Evolutionary conservation across 768 basidiomycete species (phyloP).

Genomic region (Tulasnella sp.): DNA sequence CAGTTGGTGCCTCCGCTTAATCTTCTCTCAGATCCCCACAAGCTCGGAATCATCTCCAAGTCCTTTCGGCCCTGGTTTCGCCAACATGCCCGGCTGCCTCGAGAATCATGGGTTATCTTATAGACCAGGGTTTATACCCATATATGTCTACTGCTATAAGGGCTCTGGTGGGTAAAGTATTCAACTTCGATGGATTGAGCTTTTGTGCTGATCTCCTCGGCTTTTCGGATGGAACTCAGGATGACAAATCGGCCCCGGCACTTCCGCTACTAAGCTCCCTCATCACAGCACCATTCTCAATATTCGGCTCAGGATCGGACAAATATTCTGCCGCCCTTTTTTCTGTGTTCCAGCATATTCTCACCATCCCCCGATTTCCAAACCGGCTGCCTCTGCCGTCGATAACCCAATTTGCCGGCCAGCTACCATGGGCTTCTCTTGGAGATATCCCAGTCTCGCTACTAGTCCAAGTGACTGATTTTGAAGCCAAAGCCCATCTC

Average conservation of each 20-base stretch:
- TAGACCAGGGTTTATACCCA: conserved; percentile 25
- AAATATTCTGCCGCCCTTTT: conserved; percentile 41
- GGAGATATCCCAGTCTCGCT: conserved; percentile 35
- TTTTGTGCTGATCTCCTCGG: background rate
- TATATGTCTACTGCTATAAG: conserved; percentile 45
- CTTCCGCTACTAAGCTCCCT: conserved; percentile 52
- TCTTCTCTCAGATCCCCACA: conserved; percentile 45
- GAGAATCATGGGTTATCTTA: conserved; percentile 24
- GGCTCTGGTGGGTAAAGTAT: conserved; percentile 49
- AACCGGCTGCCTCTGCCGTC: conserved; percentile 63
- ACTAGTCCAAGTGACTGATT: background rate
- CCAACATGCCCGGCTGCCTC: conserved; percentile 25
- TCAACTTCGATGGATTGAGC: background rate
- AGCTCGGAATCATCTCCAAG: conserved; percentile 49
- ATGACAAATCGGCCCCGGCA: conserved; percentile 53
- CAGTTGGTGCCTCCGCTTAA: background rate
- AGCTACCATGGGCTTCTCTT: conserved; percentile 54
- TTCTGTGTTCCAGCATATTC: conserved; percentile 51
- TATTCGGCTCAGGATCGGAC: conserved; percentile 35
- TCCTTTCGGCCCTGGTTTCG: conserved; percentile 50
- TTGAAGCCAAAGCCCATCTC: conserved; percentile 46
- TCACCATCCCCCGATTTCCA: conserved; percentile 74
- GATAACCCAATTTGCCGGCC: conserved; percentile 61
- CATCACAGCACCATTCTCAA: conserved; percentile 43
- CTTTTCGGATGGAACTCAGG: conserved; percentile 46